Evolutionary conservation across 2,329 filamentous ascomycete species (phyloP).

Genomic region (Verticillium klebahnii): DNA sequence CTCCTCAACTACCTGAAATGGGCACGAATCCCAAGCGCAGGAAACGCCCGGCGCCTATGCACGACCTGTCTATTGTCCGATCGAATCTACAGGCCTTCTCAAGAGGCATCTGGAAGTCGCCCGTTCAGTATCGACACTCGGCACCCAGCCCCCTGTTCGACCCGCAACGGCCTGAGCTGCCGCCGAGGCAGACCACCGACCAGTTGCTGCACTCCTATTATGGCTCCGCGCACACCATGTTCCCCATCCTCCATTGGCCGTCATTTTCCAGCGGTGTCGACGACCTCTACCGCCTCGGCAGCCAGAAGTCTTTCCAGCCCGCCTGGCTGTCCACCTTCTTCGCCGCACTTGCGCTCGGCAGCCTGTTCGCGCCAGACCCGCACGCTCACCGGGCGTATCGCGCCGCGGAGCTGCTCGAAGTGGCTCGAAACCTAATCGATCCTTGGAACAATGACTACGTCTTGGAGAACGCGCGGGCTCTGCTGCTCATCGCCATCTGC

Average conservation of each 20-base stretch:
- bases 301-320: constrained; percentile 54
- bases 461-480: constrained; percentile 68
- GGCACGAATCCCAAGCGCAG: constrained; percentile 62
- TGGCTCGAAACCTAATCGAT: constrained; percentile 65
- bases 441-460: constrained; percentile 76
- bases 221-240: constrained; percentile 69
- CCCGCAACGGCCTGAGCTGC: constrained; percentile 59
- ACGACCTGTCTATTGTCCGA: constrained; percentile 68
- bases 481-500: constrained; percentile 72
- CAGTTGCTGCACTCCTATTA: constrained; percentile 73
- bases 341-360: constrained; percentile 76
- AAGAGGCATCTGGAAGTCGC: constrained; percentile 75
- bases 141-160: constrained; percentile 40
- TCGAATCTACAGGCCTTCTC: constrained; percentile 69
- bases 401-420: constrained; percentile 64
- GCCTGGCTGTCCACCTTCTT: constrained; percentile 80
- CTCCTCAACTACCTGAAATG: constrained; percentile 58
- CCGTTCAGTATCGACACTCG: constrained; percentile 60
- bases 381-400: constrained; percentile 48
- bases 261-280: constrained; percentile 75
- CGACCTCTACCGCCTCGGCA: constrained; percentile 64
- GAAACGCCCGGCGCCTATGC: constrained; percentile 54
- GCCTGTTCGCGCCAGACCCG: constrained; percentile 61
- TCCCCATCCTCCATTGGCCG: constrained; percentile 86
- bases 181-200: constrained; percentile 65